Base-by-base conservation (phyloP, 768 basidiomycete species). In the Boletus patriciae region DNA sequence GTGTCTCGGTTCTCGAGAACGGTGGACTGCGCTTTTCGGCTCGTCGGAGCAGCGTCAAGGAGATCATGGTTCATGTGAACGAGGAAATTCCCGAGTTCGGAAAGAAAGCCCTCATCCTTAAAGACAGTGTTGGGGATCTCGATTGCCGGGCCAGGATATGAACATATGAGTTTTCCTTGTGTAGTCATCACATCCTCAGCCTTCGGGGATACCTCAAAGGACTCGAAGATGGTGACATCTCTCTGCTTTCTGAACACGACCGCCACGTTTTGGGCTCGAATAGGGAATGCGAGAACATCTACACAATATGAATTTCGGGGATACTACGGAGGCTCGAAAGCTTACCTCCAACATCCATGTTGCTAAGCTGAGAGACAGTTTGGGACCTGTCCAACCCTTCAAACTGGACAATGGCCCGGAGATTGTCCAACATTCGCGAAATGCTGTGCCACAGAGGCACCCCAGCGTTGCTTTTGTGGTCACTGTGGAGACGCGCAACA, bases 251-350 rank as follows among this genome's bases (percentile, higher is more conserved):
- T 73, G 19, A 80, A 59, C 11, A 83, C 63, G 4, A 83, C 52
- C 11, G 73, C 79, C 4, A 78, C 80, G 46, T 83, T 83, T 54
- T 84, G 83, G 0, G 74, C 72, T 23, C 67, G 69, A 33, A 84
- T 70, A 6, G 70, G 71, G 40, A 79, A 69, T n/a, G 68, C 66
- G 6, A 77, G 53, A 8, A 71, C 63, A 51, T 75, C 82, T 82
- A 12, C 6, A 23, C 0, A 9, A 5, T 13, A 7, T 64, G 21
- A 64, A 51, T 25, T 42, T 13, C 13, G 6, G n/a, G 2, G 12
- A 31, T 37, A 34, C 4, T 2, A 2, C 4, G 2, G 8, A 48
- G 9, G 9, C 1, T 11, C 6, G 13, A 18, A 12, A 29, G 4
- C 58, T 49, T 59, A 70, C 67, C 70, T 53, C 63, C 61, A 0